These are phyloP conservation scores for Mycena haematopus DNA, from an alignment of 768 basidiomycete genomes.

Conservation along the genomic window DNA sequence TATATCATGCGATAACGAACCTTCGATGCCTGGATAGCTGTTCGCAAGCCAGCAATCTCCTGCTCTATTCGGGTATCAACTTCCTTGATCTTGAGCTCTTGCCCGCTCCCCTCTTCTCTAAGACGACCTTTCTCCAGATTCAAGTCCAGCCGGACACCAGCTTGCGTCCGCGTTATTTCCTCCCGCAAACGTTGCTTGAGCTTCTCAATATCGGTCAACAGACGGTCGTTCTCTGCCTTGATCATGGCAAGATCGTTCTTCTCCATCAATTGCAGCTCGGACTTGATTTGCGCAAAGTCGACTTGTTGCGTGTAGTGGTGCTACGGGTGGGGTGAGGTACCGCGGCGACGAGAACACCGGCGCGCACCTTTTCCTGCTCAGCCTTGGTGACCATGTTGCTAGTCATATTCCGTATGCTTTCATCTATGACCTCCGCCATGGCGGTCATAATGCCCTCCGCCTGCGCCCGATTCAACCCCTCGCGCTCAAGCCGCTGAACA, in stretches of 20 bases:
- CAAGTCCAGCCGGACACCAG: constrained; percentile 90
- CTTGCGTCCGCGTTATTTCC: constrained; percentile 91
- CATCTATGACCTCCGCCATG: constrained; percentile 96
- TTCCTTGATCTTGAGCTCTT: constrained; percentile 96
- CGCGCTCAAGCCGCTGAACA: constrained; percentile 86
- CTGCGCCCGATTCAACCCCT: constrained; percentile 89
- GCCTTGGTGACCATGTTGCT: constrained; percentile 95
- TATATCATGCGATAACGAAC: constrained; percentile 41
- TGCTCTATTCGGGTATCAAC: constrained; percentile 97
- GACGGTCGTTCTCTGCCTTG: constrained; percentile 95
- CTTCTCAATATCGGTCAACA: constrained; percentile 90
- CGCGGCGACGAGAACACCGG: not conserved
- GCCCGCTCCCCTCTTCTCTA: constrained; percentile 88
- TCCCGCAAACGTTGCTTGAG: constrained; percentile 92
- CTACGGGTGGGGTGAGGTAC: constrained; percentile 43
- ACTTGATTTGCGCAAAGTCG: constrained; percentile 96
- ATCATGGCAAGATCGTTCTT: constrained; percentile 96
- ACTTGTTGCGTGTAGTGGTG: constrained; percentile 95
- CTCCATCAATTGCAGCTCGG: constrained; percentile 94
- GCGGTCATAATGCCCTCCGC: constrained; percentile 98
- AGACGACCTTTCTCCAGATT: constrained; percentile 97
- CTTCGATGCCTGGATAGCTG: constrained; percentile 86
- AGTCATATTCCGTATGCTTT: constrained; percentile 95
- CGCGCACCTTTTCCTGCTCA: constrained; percentile 89
- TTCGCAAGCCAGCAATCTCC: constrained; percentile 88